These are phyloP conservation scores for Infundibulicybe gibba DNA, from an alignment of 768 basidiomycete genomes.

Conservation along the genomic window DNA sequence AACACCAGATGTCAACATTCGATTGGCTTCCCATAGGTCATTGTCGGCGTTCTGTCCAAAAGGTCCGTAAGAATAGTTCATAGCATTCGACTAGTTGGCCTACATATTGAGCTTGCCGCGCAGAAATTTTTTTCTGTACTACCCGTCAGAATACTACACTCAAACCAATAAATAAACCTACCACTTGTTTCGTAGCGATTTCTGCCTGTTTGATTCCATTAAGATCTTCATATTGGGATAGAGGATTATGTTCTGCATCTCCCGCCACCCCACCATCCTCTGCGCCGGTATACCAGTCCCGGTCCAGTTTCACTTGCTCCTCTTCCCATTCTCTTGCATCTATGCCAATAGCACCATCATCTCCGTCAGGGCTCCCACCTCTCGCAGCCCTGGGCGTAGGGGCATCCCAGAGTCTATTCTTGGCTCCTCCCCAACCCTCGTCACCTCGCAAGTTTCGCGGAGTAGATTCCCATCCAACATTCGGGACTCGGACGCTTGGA, in stretches of 20 bases:
- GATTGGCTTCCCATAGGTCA: constrained; percentile 97
- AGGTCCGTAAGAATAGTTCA: constrained; percentile 9
- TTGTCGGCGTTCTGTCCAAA: constrained; percentile 86
- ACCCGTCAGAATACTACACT: constrained; percentile 11
- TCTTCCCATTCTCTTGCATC: constrained; percentile 96
- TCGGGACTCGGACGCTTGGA: constrained; percentile 86
- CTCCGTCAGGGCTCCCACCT: constrained; percentile 67
- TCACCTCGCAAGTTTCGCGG: constrained; percentile 56
- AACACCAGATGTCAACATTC: constrained; percentile 95
- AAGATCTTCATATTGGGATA: constrained; percentile 91
- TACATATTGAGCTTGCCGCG: constrained; percentile 94
- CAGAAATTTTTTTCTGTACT: constrained; percentile 80
- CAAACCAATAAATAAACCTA: constrained; percentile 27
- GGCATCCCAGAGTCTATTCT: constrained; percentile 71
- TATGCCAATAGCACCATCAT: constrained; percentile 57
- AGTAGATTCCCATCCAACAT: constrained; percentile 93
- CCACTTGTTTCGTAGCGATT: constrained; percentile 71
- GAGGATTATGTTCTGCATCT: constrained; percentile 90
- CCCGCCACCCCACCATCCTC: constrained; percentile 85
- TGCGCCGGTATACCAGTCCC: constrained; percentile 95
- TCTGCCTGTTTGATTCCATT: constrained; percentile 66
- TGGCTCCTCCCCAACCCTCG: constrained; percentile 65
- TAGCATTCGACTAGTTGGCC: constrained; percentile 20
- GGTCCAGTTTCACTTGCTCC: constrained; percentile 86
- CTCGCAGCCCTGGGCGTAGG: constrained; percentile 72